Percentiles rank a stretch among this genome's conserved stretches.
phyloP scores from a whole-genome alignment of 1,284 basidiomycete species.

The Ganoderma meredithae region DNA sequence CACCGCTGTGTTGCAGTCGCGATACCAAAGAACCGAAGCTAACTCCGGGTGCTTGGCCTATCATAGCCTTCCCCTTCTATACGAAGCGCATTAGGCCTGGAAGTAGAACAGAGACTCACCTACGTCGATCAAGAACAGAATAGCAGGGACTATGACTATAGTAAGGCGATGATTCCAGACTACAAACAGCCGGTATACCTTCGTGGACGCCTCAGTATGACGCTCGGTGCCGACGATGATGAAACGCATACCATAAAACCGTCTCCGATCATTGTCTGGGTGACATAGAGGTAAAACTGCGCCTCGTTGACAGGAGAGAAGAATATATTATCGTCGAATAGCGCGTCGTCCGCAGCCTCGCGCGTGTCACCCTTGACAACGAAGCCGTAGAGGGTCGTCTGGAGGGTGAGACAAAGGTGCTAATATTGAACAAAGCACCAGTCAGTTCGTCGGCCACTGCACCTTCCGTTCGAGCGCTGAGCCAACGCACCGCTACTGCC shows the following conservation, averaged over 20 bases:
- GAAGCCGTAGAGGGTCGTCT: constrained; percentile 1
- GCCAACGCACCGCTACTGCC: constrained; percentile 11
- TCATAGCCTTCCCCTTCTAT: too few species aligned
- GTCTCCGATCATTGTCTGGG: constrained; percentile 19
- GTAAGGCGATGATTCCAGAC: background rate
- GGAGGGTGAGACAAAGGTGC: constrained; percentile 16
- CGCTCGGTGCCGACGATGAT: too few species aligned
- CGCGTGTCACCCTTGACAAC: background rate
- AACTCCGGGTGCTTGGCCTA: too few species aligned
- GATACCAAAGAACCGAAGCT: too few species aligned
- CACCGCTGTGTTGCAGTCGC: too few species aligned
- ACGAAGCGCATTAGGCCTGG: too few species aligned
- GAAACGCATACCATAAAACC: constrained; percentile 16
- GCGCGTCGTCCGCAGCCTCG: background rate
- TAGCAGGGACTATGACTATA: background rate
- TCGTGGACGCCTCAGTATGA: background rate
- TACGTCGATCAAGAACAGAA: background rate
- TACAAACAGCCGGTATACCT: constrained; percentile 4
- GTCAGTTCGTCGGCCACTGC: background rate
- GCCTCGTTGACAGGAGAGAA: background rate
- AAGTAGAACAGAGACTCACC: background rate
- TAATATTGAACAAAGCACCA: background rate
- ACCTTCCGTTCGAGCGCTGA: too few species aligned
- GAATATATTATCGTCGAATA: background rate
- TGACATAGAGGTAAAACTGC: constrained; percentile 19